Base-by-base conservation (phyloP, 176 grass and related monocot species). In the Pharus latifolius region DNA sequence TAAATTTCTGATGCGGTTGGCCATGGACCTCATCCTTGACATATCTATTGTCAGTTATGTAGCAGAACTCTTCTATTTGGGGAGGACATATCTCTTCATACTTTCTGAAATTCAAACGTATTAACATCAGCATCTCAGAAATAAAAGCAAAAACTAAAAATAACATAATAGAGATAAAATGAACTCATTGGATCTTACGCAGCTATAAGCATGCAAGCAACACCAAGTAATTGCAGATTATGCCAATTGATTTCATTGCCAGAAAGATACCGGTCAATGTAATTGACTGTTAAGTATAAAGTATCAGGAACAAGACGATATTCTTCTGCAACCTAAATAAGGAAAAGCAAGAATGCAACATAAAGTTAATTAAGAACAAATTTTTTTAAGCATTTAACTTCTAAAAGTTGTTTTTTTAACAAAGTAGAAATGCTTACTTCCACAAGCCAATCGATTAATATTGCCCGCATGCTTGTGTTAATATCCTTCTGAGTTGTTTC, bases 71-170 rank as follows among this genome's bases (percentile, higher is more conserved):
- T 79, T 97, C 86, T 56, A 92, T 80, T 70, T 92, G 93, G 26
- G 83, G 83, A 43, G 93, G 77, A 65, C 86, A 97, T 85, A 92
- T 92, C 81, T 97, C 93, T 83, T 97, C 93, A 50, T 90, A 85
- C 67, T 97, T 97, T 45, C 93, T 97, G 80, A 49, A 82, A 34
- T 72, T 50, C 82, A 61, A 74, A 38, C 14, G 40, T 69, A 15
- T 70, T 48, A 42, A 48, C 23, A 60, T 49, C 16, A 63, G 32
- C 24, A 68, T 79, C 52, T 68, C 47, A 76, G 31, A 51, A 71
- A 52, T 23, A 32, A 15, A 42, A 68, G 12, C 35, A 26, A 29
- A 52, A 4, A 46, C 23, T 3, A 43, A 10, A 14, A 37, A n/a
- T n/a, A 20, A 14, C 7, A 43, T 1, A 44, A 54, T 6, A 67